These are phyloP conservation scores for Coccinonectria pachysandricola DNA, from an alignment of 2,329 filamentous ascomycete genomes.

Conservation along the genomic window DNA sequence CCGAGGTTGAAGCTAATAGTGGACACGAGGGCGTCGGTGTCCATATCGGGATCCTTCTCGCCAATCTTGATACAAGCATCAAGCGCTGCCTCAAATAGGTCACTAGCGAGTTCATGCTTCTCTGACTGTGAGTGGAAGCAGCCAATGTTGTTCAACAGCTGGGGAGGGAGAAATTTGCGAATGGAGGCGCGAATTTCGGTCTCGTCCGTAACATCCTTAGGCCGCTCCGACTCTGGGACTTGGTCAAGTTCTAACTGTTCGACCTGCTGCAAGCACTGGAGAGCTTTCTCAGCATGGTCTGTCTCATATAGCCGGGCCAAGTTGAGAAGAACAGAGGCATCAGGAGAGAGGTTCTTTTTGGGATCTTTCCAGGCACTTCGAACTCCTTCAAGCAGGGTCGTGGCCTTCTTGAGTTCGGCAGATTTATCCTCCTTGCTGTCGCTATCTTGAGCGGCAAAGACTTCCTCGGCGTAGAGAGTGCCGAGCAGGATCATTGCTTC, in stretches of 20 bases:
- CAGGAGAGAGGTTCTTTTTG: constrained; percentile 71
- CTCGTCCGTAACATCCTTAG: constrained; percentile 45
- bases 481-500: constrained; percentile 91
- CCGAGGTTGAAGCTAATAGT: constrained; percentile 96
- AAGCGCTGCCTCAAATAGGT: constrained; percentile 86
- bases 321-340: constrained; percentile 82
- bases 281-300: constrained; percentile 77
- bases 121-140: constrained; percentile 90
- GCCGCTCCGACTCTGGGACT: constrained; percentile 59
- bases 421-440: constrained; percentile 79
- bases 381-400: constrained; percentile 73
- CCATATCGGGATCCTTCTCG: constrained; percentile 62
- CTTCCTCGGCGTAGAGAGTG: constrained; percentile 87
- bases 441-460: constrained; percentile 66
- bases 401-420: constrained; percentile 75
- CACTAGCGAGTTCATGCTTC: constrained; percentile 67
- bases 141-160: constrained; percentile 92
- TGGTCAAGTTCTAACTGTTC: constrained; percentile 81
- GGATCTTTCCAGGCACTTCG: constrained; percentile 85
- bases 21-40: constrained; percentile 85
- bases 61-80: constrained; percentile 76
- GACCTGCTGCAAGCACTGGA: constrained; percentile 85
- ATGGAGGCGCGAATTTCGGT: constrained; percentile 49
- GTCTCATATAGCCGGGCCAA: constrained; percentile 83
- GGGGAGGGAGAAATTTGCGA: constrained; percentile 73